phyloP scores from a whole-genome alignment of 2,329 filamentous ascomycete species.

The Pyrenophora tritici-repentis region DNA sequence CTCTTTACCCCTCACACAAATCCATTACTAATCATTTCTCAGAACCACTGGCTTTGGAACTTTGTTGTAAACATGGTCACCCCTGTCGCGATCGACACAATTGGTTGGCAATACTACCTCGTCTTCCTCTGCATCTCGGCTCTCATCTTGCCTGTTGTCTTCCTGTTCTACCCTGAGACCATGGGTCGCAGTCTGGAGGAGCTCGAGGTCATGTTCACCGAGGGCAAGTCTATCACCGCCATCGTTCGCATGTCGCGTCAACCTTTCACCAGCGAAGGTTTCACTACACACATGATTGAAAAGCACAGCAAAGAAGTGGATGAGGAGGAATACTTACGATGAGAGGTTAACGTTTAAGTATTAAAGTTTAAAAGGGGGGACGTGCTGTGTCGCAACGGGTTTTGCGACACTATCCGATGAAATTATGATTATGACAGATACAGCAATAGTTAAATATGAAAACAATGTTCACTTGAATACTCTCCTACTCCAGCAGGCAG shows the following conservation, averaged over 20 bases:
- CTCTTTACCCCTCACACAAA: not conserved
- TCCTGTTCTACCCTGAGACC: constrained; percentile 55
- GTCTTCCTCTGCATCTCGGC: constrained; percentile 55
- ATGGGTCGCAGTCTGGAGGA: constrained; percentile 57
- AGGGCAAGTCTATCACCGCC: constrained; percentile 38
- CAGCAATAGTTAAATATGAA: not conserved
- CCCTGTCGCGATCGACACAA: constrained; percentile 54
- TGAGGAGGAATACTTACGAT: constrained; percentile 13
- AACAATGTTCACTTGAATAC: too few relatives aligned
- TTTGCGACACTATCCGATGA: not conserved
- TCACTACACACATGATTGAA: constrained; percentile 12
- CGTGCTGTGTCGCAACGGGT: not conserved
- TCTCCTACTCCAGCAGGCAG: too few relatives aligned
- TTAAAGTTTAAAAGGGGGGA: not conserved
- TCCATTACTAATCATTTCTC: not conserved
- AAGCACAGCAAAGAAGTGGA: constrained; percentile 19
- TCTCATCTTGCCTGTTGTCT: constrained; percentile 53
- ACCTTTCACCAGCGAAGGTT: constrained; percentile 17
- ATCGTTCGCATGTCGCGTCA: constrained; percentile 32
- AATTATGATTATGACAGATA: not conserved
- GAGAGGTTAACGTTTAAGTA: not conserved
- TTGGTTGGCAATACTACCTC: constrained; percentile 60
- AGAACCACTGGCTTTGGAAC: constrained; percentile 54
- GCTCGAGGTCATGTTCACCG: constrained; percentile 50
- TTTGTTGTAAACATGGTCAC: constrained; percentile 37